Evolutionary conservation across 768 basidiomycete species (phyloP).

Genomic region (Boletus huronensis): DNA sequence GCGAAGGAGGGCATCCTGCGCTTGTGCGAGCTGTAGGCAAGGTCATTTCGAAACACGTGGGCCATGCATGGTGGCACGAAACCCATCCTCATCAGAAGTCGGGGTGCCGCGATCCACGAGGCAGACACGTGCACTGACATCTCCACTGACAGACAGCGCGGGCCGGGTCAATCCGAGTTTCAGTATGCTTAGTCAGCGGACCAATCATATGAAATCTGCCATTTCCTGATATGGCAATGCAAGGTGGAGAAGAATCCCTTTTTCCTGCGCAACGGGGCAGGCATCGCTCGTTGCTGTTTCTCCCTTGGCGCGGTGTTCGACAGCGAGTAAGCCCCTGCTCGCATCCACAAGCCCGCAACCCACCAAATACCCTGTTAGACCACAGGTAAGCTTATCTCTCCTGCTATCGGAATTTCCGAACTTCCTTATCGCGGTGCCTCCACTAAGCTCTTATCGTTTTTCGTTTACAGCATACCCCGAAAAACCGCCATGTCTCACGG

Average conservation of each 20-base stretch:
- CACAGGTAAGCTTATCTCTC: slow-evolving; percentile 26
- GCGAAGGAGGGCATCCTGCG: slow-evolving; percentile 7
- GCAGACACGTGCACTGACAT: slow-evolving; percentile 16
- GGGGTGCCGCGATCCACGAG: slow-evolving; percentile 21
- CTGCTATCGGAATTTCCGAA: slow-evolving; percentile 22
- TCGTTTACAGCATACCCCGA: slow-evolving; percentile 35
- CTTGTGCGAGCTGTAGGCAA: slow-evolving; percentile 13
- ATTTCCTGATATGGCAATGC: slow-evolving; percentile 18
- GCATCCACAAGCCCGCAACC: not conserved
- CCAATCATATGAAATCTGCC: slow-evolving; percentile 28
- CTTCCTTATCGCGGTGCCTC: slow-evolving; percentile 30
- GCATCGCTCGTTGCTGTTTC: not conserved
- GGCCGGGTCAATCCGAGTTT: not conserved
- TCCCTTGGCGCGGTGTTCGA: not conserved
- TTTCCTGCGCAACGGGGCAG: slow-evolving; percentile 4
- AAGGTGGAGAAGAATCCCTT: slow-evolving; percentile 2
- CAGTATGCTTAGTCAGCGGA: slow-evolving; percentile 25
- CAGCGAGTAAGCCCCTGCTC: not conserved
- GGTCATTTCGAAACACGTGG: slow-evolving; percentile 28
- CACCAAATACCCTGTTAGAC: slow-evolving; percentile 28
- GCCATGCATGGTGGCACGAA: slow-evolving; percentile 15
- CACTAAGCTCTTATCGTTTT: slow-evolving; percentile 34
- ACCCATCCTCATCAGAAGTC: slow-evolving; percentile 10
- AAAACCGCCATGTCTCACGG: slow-evolving; percentile 60
- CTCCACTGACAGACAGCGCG: too few relatives aligned